phyloP scores from a whole-genome alignment of 305 asterid species.

The Lippia alba region DNA sequence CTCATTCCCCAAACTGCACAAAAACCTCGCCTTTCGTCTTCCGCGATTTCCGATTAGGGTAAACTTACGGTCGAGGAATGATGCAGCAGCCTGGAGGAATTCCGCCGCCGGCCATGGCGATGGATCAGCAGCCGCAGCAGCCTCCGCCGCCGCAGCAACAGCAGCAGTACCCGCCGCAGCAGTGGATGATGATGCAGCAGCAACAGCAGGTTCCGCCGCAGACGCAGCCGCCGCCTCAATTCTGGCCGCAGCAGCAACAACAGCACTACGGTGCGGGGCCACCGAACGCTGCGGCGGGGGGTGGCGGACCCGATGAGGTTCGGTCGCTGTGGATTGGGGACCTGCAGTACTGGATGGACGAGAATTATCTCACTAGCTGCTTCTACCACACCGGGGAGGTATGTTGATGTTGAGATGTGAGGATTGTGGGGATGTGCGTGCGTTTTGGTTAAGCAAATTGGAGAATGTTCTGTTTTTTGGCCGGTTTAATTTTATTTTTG shows the following conservation, averaged over 20 bases:
- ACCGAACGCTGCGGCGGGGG: slow-evolving; percentile 33
- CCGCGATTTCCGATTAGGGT: slow-evolving; percentile 30
- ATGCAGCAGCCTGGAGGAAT: slow-evolving; percentile 76
- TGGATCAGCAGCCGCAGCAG: slow-evolving; percentile 69
- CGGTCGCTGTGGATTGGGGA: slow-evolving; percentile 90
- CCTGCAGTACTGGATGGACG: slow-evolving; percentile 92
- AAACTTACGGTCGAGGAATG: slow-evolving; percentile 35
- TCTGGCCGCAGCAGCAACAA: slow-evolving; percentile 63
- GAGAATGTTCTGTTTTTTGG: not conserved
- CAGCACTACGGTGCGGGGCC: slow-evolving; percentile 60
- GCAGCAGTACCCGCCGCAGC: slow-evolving; percentile 47
- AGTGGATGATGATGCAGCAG: slow-evolving; percentile 65
- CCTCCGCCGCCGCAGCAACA: slow-evolving; percentile 57
- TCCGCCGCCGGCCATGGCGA: slow-evolving; percentile 61
- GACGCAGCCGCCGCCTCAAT: slow-evolving; percentile 41
- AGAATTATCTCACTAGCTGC: slow-evolving; percentile 61
- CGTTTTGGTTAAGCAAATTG: not conserved
- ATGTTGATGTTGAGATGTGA: not conserved
- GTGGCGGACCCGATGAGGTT: slow-evolving; percentile 54
- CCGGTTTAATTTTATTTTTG: not conserved
- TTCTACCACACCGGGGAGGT: slow-evolving; percentile 82
- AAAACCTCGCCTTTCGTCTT: not conserved
- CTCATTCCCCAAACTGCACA: not conserved
- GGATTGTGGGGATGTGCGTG: not conserved
- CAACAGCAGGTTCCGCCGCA: slow-evolving; percentile 51